Evolutionary conservation across 73 alveolate species (phyloP), one percentile per base, ranked within the genome.

Genomic region (Urostyla sp.): DNA sequence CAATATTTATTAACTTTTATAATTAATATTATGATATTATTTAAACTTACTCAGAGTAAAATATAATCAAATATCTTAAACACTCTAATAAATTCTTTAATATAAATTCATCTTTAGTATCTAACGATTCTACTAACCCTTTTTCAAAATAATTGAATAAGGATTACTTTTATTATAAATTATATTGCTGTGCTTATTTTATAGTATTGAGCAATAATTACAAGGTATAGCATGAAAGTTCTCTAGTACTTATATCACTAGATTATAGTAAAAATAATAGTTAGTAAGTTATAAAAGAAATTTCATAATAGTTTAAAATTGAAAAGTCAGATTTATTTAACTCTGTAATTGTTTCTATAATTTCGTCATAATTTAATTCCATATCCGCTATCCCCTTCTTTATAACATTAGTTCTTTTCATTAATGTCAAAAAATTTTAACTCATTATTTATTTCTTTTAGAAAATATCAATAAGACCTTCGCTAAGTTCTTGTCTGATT

Each of bases 381-480:
- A 38, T 40, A 37, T 75, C 87, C 4, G 87, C 87, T 0, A 59
- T 20, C 0, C 78, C 87, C 30, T 53, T 75, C 37, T 56, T 75
- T 13, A 54, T 35, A 26, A 32, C 57, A 44, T 75, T 75, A 0
- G 49, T 8, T 16, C 27, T 30, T 28, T 55, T 10, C 2, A 69
- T 49, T 6, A 23, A 26, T 28, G 21, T 50, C 21, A 38, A 24
- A 38, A 30, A 43, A 38, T 40, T 60, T 43, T 31, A 26, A 4
- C 48, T 27, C 16, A 31, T 34, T 6, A 4, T 32, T 59, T 40
- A 46, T 15, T 23, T 31, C 11, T n/a, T 4, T 15, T 43, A 63
- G 16, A 58, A 20, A 58, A 16, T 58, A 2, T 21, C 54, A 16
- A 20, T n/a, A 13, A 69, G 38, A 3, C 83, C 69, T 11, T 20